These are phyloP conservation scores for Allium sativum DNA, from an alignment of 106 monocot species.

Conservation along the genomic window DNA sequence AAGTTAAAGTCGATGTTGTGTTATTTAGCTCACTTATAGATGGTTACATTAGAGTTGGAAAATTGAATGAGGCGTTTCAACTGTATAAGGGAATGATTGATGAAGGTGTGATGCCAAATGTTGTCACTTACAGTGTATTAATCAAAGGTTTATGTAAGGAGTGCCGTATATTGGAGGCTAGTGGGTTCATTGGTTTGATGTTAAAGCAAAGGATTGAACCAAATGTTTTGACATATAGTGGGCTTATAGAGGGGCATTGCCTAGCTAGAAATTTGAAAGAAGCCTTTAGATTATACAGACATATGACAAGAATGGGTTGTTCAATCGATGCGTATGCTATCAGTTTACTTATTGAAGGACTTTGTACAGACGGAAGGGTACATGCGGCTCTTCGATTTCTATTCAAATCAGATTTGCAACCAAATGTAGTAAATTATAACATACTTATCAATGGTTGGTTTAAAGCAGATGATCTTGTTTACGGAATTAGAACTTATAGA, in stretches of 20 bases:
- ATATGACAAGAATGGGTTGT: constrained; percentile 16
- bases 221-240: constrained; percentile 30
- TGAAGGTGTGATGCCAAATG: constrained; percentile 26
- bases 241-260: constrained; percentile 36
- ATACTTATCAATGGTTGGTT: constrained; percentile 41
- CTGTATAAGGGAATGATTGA: constrained; percentile 26
- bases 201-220: constrained; percentile 32
- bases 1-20: constrained; percentile 41
- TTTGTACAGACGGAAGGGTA: constrained; percentile 22
- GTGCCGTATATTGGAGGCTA: constrained; percentile 21
- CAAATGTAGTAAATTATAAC: constrained; percentile 28
- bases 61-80: constrained; percentile 18
- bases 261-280: constrained; percentile 17
- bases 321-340: constrained; percentile 25
- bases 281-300: constrained; percentile 22
- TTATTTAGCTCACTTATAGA: constrained; percentile 42
- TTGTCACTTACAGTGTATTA: constrained; percentile 35
- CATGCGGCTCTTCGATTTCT: constrained; percentile 32
- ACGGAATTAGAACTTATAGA: constrained; percentile 21
- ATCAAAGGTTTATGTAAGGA: constrained; percentile 29
- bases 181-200: constrained; percentile 23
- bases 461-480: constrained; percentile 14
- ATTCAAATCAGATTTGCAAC: constrained; percentile 19
- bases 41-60: constrained; percentile 33
- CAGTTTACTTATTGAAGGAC: constrained; percentile 38